These are phyloP conservation scores for Trametes cubensis DNA, from an alignment of 768 basidiomycete species.

Conservation along the genomic window DNA sequence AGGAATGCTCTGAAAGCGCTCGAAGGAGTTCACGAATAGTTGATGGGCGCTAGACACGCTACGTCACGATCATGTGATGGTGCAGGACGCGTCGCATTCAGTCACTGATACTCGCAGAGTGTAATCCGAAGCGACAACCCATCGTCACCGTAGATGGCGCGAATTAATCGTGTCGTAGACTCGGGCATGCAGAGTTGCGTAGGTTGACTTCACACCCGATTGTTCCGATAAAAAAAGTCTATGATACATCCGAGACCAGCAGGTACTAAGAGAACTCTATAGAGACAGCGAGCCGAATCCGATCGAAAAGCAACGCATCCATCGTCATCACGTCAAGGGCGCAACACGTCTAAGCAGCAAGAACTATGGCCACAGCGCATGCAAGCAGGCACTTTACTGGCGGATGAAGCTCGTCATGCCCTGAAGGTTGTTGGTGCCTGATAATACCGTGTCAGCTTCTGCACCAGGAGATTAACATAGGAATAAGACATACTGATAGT, in stretches of 20 bases:
- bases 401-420: constrained; percentile 23
- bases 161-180: not conserved
- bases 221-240: constrained; percentile 7
- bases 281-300: not conserved
- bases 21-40: no score
- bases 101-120: no score
- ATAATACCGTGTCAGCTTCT: not conserved
- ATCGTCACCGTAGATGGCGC: not conserved
- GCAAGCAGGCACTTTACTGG: not conserved
- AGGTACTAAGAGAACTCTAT: not conserved
- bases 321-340: not conserved
- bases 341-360: not conserved
- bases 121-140: not conserved
- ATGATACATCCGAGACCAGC: constrained; percentile 10
- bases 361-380: no score
- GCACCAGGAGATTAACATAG: not conserved
- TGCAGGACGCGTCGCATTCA: not conserved
- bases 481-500: constrained; percentile 18
- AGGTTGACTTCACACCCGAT: constrained; percentile 1
- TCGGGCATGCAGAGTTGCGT: not conserved
- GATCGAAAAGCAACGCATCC: not conserved
- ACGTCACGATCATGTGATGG: constrained; percentile 8
- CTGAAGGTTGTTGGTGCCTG: constrained; percentile 27
- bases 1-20: no score
- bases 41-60: not conserved